Conservation (phyloP, 1,284 basidiomycete genomes). For the Papiliotrema flavescens region DNA sequence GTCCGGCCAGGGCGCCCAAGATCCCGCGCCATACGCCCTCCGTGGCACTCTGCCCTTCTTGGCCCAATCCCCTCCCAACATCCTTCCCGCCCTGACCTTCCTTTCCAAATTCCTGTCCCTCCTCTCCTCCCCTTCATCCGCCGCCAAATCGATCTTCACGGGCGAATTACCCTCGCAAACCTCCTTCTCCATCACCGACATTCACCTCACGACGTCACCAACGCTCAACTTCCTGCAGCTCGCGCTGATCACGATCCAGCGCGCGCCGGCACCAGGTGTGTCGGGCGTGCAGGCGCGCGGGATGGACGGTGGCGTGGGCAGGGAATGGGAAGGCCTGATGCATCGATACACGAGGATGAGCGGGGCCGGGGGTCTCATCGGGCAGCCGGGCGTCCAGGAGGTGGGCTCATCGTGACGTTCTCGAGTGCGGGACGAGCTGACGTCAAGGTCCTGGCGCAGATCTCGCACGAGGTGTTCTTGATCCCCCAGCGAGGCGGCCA, state of each 20-base stretch:
- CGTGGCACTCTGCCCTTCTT: slow-evolving; percentile 80
- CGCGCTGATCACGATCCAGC: slow-evolving; percentile 75
- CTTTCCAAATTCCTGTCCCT: slow-evolving; percentile 68
- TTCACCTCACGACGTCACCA: slow-evolving; percentile 67
- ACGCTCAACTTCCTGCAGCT: slow-evolving; percentile 83
- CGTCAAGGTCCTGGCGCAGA: slow-evolving; percentile 57
- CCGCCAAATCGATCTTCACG: slow-evolving; percentile 50
- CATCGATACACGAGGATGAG: slow-evolving; percentile 61
- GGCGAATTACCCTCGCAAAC: slow-evolving; percentile 44
- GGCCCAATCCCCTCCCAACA: slow-evolving; percentile 77
- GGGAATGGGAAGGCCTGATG: slow-evolving; percentile 73
- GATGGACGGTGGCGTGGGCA: slow-evolving; percentile 55
- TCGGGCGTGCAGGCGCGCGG: slow-evolving; percentile 54
- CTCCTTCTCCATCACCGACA: slow-evolving; percentile 55
- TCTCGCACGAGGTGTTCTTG: slow-evolving; percentile 66
- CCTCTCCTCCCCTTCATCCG: slow-evolving; percentile 53
- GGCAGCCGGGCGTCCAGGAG: slow-evolving; percentile 66
- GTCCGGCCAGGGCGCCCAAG: slow-evolving; percentile 36
- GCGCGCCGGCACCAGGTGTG: slow-evolving; percentile 59
- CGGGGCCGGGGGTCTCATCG: slow-evolving; percentile 60
- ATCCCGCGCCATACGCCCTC: slow-evolving; percentile 68
- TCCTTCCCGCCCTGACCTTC: slow-evolving; percentile 79
- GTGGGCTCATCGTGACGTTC: slow-evolving; percentile 52
- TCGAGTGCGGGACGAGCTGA: neutral
- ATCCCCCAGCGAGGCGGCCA: slow-evolving; percentile 64